phyloP scores from a whole-genome alignment of 305 asterid species.

The Fraxinus latifolia region DNA sequence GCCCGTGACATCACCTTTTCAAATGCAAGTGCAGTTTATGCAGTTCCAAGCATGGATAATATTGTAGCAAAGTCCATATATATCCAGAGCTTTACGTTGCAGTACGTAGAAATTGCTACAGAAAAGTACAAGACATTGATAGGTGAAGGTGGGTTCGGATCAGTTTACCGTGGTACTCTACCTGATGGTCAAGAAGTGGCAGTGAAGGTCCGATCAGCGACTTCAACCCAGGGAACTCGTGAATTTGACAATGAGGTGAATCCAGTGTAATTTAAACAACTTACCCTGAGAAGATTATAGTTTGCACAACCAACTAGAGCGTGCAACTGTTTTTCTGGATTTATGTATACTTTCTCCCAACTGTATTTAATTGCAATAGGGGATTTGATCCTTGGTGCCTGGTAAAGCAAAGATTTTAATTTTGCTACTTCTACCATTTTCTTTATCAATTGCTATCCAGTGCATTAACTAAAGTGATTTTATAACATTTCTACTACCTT shows the following conservation, averaged over 20 bases:
- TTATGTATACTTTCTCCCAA: neutral
- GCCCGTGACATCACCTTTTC: neutral
- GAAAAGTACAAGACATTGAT: conserved; percentile 68
- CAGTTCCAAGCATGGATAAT: conserved; percentile 60
- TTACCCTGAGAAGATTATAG: neutral
- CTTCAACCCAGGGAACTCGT: conserved; percentile 87
- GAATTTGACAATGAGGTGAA: conserved; percentile 83
- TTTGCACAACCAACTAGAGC: conserved; percentile 1
- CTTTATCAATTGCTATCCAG: neutral
- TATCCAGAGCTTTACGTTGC: conserved; percentile 51
- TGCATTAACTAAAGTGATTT: conserved; percentile 1
- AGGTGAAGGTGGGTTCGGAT: conserved; percentile 92
- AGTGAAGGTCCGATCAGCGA: conserved; percentile 88
- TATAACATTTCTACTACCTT: conserved; percentile 3
- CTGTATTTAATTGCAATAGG: neutral
- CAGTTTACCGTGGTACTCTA: conserved; percentile 76
- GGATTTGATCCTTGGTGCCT: neutral
- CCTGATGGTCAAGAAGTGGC: conserved; percentile 89
- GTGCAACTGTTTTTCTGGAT: neutral
- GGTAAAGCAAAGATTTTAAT: neutral
- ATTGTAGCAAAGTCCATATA: conserved; percentile 46
- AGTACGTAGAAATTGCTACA: conserved; percentile 58
- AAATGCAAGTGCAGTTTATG: conserved; percentile 72
- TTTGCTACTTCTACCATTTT: neutral
- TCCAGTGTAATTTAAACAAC: neutral